phyloP scores from a whole-genome alignment of 805 yeast species.

The Candida tammaniensis region DNA sequence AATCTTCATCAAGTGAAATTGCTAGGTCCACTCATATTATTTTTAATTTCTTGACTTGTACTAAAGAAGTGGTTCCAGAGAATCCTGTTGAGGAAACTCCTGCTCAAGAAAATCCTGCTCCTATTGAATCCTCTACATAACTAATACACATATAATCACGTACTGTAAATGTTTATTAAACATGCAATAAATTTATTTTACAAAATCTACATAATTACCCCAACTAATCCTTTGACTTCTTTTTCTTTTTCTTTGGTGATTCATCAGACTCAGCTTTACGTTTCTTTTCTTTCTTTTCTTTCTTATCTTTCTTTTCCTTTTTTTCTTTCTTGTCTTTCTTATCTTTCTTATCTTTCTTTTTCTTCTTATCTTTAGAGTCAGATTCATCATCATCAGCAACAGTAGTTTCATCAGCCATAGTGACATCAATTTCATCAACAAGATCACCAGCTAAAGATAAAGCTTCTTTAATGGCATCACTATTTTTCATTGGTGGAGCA shows the following conservation, averaged over 20 bases:
- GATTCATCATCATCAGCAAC: slow-evolving; percentile 24
- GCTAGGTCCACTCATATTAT: slow-evolving; percentile 19
- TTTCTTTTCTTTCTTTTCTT: slow-evolving; percentile 30
- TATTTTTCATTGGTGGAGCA: slow-evolving; percentile 92
- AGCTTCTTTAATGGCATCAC: slow-evolving; percentile 92
- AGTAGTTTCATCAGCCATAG: slow-evolving; percentile 17
- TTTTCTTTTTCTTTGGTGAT: slow-evolving; percentile 38
- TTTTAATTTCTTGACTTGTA: slow-evolving; percentile 11
- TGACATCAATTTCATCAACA: slow-evolving; percentile 33
- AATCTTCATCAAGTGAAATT: slow-evolving; percentile 54
- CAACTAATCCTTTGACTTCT: slow-evolving; percentile 43
- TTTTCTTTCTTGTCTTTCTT: slow-evolving; percentile 32
- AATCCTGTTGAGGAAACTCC: background rate
- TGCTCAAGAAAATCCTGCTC: background rate
- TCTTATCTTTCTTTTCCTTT: slow-evolving; percentile 31
- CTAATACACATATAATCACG: slow-evolving; percentile 3
- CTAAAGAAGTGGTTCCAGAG: background rate
- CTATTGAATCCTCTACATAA: background rate
- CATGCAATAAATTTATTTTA: slow-evolving; percentile 23
- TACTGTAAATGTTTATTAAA: slow-evolving; percentile 12
- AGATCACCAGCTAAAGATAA: slow-evolving; percentile 62
- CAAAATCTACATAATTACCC: slow-evolving; percentile 5
- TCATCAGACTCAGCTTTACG: slow-evolving; percentile 31
- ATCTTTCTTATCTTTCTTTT: slow-evolving; percentile 24
- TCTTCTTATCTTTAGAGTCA: slow-evolving; percentile 23